Evolutionary conservation across 2,329 filamentous ascomycete species (phyloP), one percentile per base, ranked within the genome.

Genomic region (Trichophyton schoenleinii): DNA sequence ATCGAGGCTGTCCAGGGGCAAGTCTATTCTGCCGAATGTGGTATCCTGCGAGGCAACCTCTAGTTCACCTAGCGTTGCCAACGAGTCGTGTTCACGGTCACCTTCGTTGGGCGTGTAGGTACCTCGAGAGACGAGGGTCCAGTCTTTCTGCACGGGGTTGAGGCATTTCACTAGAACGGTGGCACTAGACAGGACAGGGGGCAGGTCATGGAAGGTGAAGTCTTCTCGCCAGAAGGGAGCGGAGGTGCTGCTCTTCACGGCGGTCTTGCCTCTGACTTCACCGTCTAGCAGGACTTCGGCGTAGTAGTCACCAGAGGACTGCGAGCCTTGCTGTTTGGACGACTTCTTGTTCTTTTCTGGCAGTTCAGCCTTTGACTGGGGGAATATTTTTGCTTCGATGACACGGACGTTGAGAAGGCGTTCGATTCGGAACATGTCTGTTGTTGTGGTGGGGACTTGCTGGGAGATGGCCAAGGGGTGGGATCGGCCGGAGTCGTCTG

Each of bases 1-100:
- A 42, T 92, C 88, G 15, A 96, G 74, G 64, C 91, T 87, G 62
- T 91, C 87, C 6, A 96, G 77, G 20, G 86, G 82, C 34, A 96
- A 83, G 66, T 96, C 89, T n/a, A 96, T 87, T 64, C 81, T 81
- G 42, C 78, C 78, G 62, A 73, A 76, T 4, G 74, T 72, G 36
- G 75, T 70, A 65, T 79, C 78, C 59, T 78, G 74, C 9, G 77
- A 75, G 42, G 77, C 74, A 20, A 80, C 70, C 62, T 79, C 77
- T 36, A 79, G 71, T 57, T 78, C 76, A 41, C 62, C 64, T 18
- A 78, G 66, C 59, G 75, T 70, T 9, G 73, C 70, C 59, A 73
- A 67, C 11, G 75, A 70, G 57, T 73, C 75, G 31, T 69, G 67
- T 49, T 78, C 75, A 31, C 69, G 67, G 46, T 78, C 75, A n/a